phyloP scores from a whole-genome alignment of 306 rosid species.

The Acacia confusa region DNA sequence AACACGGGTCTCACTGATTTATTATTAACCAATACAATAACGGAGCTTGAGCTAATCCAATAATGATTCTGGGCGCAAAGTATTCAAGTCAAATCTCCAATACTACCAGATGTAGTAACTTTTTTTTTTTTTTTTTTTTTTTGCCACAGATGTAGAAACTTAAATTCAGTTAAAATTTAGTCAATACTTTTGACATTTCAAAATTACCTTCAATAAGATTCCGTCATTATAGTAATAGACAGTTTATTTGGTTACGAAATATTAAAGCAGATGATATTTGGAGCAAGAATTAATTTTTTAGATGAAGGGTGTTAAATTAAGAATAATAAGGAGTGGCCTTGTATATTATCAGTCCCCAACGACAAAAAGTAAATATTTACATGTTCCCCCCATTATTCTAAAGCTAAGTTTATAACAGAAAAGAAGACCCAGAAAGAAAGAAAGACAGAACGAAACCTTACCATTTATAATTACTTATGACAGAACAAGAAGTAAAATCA shows the following conservation, averaged over 20 bases:
- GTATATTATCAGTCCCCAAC: background rate
- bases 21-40: background rate
- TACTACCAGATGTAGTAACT: too few relatives aligned
- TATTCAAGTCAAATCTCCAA: background rate
- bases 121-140: too few relatives aligned
- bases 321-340: background rate
- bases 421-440: background rate
- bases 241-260: background rate
- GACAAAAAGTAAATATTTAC: background rate
- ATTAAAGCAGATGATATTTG: background rate
- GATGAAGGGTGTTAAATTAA: background rate
- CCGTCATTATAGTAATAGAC: background rate
- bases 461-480: background rate
- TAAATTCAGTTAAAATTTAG: background rate
- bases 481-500: conserved; percentile 5
- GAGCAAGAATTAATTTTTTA: background rate
- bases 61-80: background rate
- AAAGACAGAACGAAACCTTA: background rate
- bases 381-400: background rate
- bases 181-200: background rate
- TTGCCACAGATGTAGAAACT: too few relatives aligned
- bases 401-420: background rate
- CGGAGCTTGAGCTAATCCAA: background rate
- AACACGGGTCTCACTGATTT: background rate
- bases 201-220: background rate